A percentile compares a stretch with the other conserved stretches of the same genome.
Evolutionary conservation across 2,329 filamentous ascomycete species (phyloP).

Genomic region (Fusarium paranaense): DNA sequence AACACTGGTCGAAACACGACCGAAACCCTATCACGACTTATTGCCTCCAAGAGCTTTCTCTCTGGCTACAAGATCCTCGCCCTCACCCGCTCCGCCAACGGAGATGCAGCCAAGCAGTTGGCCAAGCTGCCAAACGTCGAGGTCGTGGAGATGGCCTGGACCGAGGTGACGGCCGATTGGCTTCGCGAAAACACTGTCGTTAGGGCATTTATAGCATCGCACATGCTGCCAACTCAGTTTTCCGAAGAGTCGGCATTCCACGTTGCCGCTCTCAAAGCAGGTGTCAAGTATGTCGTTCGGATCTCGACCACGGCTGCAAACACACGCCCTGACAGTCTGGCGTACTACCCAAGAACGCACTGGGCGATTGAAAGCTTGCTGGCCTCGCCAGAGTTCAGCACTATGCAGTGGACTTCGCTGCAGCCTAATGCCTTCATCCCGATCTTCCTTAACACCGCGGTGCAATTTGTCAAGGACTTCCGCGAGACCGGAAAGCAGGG

Average conservation of each 20-base stretch:
- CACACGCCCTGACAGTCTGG: slow-evolving; percentile 48
- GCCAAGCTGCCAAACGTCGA: slow-evolving; percentile 49
- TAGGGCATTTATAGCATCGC: slow-evolving; percentile 54
- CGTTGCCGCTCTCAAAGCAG: slow-evolving; percentile 48
- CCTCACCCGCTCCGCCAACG: slow-evolving; percentile 25
- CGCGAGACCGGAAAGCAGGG: slow-evolving; percentile 49
- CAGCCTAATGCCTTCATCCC: slow-evolving; percentile 48
- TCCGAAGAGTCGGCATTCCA: slow-evolving; percentile 54
- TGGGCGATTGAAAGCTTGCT: slow-evolving; percentile 56
- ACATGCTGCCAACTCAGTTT: slow-evolving; percentile 53
- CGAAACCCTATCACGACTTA: slow-evolving; percentile 41
- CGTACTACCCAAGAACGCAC: slow-evolving; percentile 53
- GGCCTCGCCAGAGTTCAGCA: slow-evolving; percentile 48
- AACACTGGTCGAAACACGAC: slow-evolving; percentile 50
- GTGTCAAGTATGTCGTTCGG: slow-evolving; percentile 56
- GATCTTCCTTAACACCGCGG: slow-evolving; percentile 38
- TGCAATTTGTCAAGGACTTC: slow-evolving; percentile 48
- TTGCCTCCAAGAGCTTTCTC: slow-evolving; percentile 27
- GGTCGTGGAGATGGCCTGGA: slow-evolving; percentile 51
- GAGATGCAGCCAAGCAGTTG: slow-evolving; percentile 42
- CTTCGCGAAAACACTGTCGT: slow-evolving; percentile 51
- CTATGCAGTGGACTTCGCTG: slow-evolving; percentile 54
- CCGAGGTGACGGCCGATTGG: slow-evolving; percentile 54
- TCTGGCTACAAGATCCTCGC: slow-evolving; percentile 26
- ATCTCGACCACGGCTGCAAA: slow-evolving; percentile 54